Conservation (phyloP, 345 rosid species). For the Camelina hispida region DNA sequence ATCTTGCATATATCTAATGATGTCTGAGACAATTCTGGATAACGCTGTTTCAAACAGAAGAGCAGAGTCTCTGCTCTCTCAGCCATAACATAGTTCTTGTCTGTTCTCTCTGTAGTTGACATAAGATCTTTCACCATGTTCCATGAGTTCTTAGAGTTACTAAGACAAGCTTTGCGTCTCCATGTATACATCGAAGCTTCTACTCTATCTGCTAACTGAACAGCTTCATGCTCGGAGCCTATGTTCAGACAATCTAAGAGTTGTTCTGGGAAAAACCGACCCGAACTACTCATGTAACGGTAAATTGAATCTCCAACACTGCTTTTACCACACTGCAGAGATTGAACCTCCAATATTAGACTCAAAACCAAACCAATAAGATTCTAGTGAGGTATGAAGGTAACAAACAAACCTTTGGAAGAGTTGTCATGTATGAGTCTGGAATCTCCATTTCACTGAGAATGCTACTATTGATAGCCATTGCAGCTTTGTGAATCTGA, state of each 20-base stretch:
- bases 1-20: constrained; percentile 88
- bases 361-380: background rate
- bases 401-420: constrained; percentile 71
- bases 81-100: constrained; percentile 85
- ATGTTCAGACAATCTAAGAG: constrained; percentile 87
- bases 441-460: constrained; percentile 95
- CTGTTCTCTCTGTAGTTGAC: constrained; percentile 62
- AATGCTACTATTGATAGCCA: constrained; percentile 84
- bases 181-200: constrained; percentile 90
- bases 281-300: constrained; percentile 73
- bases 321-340: constrained; percentile 84
- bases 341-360: background rate
- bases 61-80: constrained; percentile 90
- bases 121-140: constrained; percentile 91
- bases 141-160: constrained; percentile 86
- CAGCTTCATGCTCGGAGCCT: constrained; percentile 78
- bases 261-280: constrained; percentile 80
- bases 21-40: constrained; percentile 83
- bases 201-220: constrained; percentile 89
- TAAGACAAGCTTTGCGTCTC: constrained; percentile 72
- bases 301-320: constrained; percentile 87
- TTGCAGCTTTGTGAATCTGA: constrained; percentile 96
- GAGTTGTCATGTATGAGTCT: constrained; percentile 72
- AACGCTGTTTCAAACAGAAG: constrained; percentile 79
- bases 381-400: background rate